phyloP scores from a whole-genome alignment of 495 filamentous ascomycete species.

The Xylaria sp. region DNA sequence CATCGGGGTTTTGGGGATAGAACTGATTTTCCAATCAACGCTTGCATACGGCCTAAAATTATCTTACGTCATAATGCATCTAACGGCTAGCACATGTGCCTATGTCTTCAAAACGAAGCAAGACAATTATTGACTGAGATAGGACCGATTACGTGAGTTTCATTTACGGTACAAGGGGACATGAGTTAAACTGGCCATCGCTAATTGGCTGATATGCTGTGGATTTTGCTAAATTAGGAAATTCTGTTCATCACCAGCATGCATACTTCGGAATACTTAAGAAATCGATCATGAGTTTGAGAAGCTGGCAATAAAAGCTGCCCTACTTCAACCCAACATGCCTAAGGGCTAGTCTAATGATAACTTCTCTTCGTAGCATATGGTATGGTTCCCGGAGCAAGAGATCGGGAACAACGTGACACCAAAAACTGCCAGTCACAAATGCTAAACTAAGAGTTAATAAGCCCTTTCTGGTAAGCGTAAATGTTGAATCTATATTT shows the following conservation, averaged over 20 bases:
- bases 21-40: neutral
- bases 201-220: neutral
- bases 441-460: no score
- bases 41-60: neutral
- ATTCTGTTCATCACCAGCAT: neutral
- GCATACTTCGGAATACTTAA: no score
- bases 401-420: no score
- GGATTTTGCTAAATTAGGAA: neutral
- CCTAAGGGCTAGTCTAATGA: no score
- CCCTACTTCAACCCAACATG: no score
- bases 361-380: no score
- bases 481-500: no score
- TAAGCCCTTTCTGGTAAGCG: no score
- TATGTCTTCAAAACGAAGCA: neutral
- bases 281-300: no score
- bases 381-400: no score
- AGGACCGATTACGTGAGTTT: neutral
- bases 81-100: neutral
- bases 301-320: no score
- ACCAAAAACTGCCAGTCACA: no score
- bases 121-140: neutral
- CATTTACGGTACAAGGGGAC: neutral
- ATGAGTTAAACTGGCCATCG: neutral
- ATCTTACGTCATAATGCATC: neutral
- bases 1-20: neutral